Percentiles rank a stretch among this genome's conserved stretches.
Evolutionary conservation across 129 eudicot genomes (phyloP).

Genomic region (Centaurea solstitialis): DNA sequence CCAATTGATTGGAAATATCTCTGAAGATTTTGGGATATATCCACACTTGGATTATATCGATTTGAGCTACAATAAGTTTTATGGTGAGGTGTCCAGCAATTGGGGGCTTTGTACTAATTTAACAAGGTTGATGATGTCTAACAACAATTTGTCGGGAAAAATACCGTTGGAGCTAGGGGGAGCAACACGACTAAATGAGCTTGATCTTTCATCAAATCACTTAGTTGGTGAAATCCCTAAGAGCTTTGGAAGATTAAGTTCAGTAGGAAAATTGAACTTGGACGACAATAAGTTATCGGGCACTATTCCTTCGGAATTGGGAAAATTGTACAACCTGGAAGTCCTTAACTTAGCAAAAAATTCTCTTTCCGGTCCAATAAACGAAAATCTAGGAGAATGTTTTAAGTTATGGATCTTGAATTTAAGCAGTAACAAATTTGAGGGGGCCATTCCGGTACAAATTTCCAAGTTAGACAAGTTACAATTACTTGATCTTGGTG

Average conservation of each 20-base stretch:
- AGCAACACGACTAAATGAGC: no score
- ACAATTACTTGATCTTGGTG: conserved; percentile 40
- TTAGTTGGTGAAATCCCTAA: no score
- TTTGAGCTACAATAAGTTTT: conserved; percentile 7
- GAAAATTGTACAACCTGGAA: no score
- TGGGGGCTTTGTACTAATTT: conserved; percentile 39
- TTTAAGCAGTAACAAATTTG: conserved; percentile 34
- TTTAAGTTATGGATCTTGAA: conserved; percentile 22
- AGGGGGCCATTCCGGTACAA: conserved; percentile 23
- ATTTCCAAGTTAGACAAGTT: conserved; percentile 25
- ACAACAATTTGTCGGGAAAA: no score
- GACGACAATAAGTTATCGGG: no score
- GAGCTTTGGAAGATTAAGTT: no score
- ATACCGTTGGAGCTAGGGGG: no score
- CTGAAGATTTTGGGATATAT: conserved; percentile 40
- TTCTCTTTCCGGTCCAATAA: conserved; percentile 31
- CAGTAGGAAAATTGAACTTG: no score
- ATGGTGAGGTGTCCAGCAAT: conserved; percentile 15
- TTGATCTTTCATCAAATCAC: no score
- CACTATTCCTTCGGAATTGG: no score
- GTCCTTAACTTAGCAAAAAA: no score
- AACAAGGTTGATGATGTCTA: conserved; percentile 14
- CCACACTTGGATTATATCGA: conserved; percentile 31
- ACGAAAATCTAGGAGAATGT: conserved; percentile 23
- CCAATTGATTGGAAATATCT: conserved; percentile 34